Percentiles rank a stretch among this genome's conserved stretches.
phyloP scores from a whole-genome alignment of 2,329 filamentous ascomycete species.

The Fusarium sp. region DNA sequence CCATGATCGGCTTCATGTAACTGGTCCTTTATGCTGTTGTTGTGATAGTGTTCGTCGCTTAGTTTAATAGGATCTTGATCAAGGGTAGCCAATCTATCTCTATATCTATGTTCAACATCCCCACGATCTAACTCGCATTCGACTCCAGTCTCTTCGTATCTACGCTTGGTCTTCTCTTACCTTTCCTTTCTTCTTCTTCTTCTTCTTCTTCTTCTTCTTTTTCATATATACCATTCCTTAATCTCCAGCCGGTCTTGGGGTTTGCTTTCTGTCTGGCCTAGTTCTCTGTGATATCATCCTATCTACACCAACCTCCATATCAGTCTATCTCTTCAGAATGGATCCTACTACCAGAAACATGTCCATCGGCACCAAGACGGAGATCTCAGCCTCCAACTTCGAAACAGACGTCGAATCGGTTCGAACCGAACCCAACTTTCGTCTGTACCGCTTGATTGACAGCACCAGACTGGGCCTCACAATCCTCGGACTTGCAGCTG shows the following conservation, averaged over 20 bases:
- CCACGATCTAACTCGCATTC: not conserved
- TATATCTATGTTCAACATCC: conserved; percentile 43
- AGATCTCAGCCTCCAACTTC: conserved; percentile 62
- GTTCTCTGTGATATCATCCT: not conserved
- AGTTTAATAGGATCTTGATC: conserved; percentile 19
- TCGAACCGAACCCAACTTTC: conserved; percentile 56
- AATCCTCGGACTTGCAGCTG: conserved; percentile 63
- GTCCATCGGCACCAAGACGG: conserved; percentile 55
- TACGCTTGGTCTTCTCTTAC: conserved; percentile 8
- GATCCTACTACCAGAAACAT: conserved; percentile 39
- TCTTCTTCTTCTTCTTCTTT: conserved; percentile 13
- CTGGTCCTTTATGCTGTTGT: conserved; percentile 34
- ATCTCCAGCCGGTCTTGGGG: conserved; percentile 27
- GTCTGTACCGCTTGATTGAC: conserved; percentile 59
- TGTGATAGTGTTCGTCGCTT: conserved; percentile 32
- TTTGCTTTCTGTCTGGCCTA: conserved; percentile 22
- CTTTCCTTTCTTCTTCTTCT: conserved; percentile 16
- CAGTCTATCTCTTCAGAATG: conserved; percentile 23
- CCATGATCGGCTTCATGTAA: conserved; percentile 21
- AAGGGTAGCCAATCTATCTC: conserved; percentile 29
- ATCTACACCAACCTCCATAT: conserved; percentile 5
- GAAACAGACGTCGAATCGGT: conserved; percentile 60
- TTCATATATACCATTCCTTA: conserved; percentile 20
- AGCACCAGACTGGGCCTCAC: conserved; percentile 63
- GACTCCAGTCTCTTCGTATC: conserved; percentile 10